phyloP scores from a whole-genome alignment of 495 filamentous ascomycete species.

The Neurospora sp. region DNA sequence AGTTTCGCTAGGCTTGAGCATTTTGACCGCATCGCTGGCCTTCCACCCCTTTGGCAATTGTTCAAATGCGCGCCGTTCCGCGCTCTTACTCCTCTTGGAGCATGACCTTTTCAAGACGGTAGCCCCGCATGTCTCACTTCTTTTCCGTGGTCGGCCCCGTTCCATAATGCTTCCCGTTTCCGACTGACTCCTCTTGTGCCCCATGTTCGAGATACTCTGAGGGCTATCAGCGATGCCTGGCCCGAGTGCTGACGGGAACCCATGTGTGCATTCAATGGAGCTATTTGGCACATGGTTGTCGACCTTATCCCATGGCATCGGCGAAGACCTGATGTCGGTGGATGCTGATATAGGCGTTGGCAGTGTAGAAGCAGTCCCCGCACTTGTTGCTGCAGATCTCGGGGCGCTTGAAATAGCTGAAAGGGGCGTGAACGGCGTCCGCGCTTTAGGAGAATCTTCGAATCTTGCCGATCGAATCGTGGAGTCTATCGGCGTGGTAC shows the following conservation, averaged over 20 bases:
- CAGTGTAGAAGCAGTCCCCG: slow-evolving; percentile 31
- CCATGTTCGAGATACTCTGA: slow-evolving; percentile 9
- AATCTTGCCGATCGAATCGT: slow-evolving; percentile 21
- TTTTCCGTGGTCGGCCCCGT: slow-evolving; percentile 46
- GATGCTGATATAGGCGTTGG: slow-evolving; percentile 39
- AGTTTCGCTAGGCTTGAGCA: slow-evolving; percentile 41
- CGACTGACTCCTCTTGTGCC: slow-evolving; percentile 40
- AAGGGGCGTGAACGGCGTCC: slow-evolving; percentile 35
- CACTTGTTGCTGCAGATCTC: slow-evolving; percentile 30
- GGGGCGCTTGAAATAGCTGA: slow-evolving; percentile 30
- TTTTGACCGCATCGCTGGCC: slow-evolving; percentile 37
- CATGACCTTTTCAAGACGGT: slow-evolving; percentile 22
- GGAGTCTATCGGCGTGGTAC: slow-evolving; percentile 26
- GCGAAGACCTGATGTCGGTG: slow-evolving; percentile 29
- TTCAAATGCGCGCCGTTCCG: slow-evolving; percentile 42
- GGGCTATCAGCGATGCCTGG: slow-evolving; percentile 23
- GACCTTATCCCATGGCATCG: slow-evolving; percentile 36
- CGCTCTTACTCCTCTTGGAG: slow-evolving; percentile 31
- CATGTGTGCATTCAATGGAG: slow-evolving; percentile 9
- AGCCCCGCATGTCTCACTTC: slow-evolving; percentile 24
- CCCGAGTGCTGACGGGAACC: slow-evolving; percentile 19
- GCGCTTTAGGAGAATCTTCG: slow-evolving; percentile 36
- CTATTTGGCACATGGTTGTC: slow-evolving; percentile 6
- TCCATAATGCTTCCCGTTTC: slow-evolving; percentile 52
- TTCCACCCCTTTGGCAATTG: slow-evolving; percentile 49